Evolutionary conservation across 164 flowering plant species (phyloP).

Genomic region (Umbilicus rupestris): DNA sequence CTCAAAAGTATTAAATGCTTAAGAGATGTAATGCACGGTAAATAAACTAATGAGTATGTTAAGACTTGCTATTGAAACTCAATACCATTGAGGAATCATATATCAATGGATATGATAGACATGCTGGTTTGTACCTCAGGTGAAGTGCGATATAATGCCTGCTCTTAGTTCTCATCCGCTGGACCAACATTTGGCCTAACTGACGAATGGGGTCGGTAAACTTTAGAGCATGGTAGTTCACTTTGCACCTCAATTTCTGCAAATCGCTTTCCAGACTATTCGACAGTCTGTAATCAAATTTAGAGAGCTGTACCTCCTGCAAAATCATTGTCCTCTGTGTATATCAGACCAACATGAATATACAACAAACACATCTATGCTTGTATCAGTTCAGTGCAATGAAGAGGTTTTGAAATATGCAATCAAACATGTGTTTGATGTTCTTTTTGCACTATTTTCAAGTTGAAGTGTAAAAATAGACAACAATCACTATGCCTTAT

Average conservation of each 20-base stretch:
- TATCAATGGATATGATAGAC: neutral
- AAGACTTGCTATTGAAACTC: neutral
- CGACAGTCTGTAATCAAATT: constrained; percentile 66
- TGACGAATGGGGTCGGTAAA: constrained; percentile 46
- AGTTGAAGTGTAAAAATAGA: neutral
- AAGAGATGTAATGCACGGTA: neutral
- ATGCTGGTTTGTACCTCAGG: constrained; percentile 38
- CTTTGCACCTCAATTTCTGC: constrained; percentile 70
- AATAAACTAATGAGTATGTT: neutral
- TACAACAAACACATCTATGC: neutral
- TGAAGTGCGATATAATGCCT: constrained; percentile 64
- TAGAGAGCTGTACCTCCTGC: constrained; percentile 57
- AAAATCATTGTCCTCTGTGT: no score
- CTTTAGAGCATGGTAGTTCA: constrained; percentile 59
- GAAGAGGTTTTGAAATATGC: no score
- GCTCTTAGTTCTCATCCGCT: constrained; percentile 46
- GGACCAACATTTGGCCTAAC: constrained; percentile 46
- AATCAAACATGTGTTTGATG: no score
- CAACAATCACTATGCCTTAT: neutral
- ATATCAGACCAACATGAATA: neutral
- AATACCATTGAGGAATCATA: neutral
- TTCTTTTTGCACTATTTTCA: neutral
- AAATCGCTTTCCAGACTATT: constrained; percentile 39
- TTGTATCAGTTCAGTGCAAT: neutral
- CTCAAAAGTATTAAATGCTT: no score